Percentiles rank a stretch among this genome's conserved stretches.
These are phyloP conservation scores for Yamadazyma diospyri DNA, from an alignment of 1,139 yeast species.

Conservation along the genomic window DNA sequence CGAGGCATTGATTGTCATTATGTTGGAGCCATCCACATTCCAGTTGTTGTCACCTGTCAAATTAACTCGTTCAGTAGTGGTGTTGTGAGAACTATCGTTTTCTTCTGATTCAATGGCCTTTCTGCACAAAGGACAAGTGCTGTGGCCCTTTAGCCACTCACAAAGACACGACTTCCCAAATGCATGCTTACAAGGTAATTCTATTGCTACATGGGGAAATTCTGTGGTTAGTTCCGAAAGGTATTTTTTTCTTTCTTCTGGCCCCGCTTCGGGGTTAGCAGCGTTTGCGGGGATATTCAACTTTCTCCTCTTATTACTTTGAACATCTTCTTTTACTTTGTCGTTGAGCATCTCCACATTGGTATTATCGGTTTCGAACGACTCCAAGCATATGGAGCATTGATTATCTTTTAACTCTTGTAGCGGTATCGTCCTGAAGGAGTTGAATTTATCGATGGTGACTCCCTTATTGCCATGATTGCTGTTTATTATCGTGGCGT, in stretches of 20 bases:
- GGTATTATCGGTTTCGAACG: constrained; percentile 21
- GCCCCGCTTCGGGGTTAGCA: not conserved
- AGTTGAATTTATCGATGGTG: constrained; percentile 48
- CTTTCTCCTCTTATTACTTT: constrained; percentile 7
- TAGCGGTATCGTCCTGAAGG: constrained; percentile 35
- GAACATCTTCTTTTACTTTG: constrained; percentile 1
- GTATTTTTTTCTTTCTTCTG: constrained; percentile 10
- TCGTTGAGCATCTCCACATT: not conserved
- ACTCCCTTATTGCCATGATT: constrained; percentile 44
- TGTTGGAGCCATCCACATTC: constrained; percentile 8
- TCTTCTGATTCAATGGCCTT: constrained; percentile 39
- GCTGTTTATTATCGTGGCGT: constrained; percentile 52
- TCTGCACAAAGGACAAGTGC: constrained; percentile 82
- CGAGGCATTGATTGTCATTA: constrained; percentile 6
- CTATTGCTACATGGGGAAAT: constrained; percentile 60
- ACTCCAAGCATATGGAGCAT: constrained; percentile 72
- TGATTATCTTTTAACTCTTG: constrained; percentile 28
- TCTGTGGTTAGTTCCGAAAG: constrained; percentile 26
- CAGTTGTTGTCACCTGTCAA: constrained; percentile 6
- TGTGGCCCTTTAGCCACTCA: constrained; percentile 69
- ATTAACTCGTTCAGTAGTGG: not conserved
- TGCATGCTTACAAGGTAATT: constrained; percentile 77
- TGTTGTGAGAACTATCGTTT: constrained; percentile 1
- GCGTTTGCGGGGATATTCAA: constrained; percentile 6
- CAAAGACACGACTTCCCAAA: constrained; percentile 73